Conservation (phyloP, 1,139 yeast genomes). For the Magnusiomyces paraingens region DNA sequence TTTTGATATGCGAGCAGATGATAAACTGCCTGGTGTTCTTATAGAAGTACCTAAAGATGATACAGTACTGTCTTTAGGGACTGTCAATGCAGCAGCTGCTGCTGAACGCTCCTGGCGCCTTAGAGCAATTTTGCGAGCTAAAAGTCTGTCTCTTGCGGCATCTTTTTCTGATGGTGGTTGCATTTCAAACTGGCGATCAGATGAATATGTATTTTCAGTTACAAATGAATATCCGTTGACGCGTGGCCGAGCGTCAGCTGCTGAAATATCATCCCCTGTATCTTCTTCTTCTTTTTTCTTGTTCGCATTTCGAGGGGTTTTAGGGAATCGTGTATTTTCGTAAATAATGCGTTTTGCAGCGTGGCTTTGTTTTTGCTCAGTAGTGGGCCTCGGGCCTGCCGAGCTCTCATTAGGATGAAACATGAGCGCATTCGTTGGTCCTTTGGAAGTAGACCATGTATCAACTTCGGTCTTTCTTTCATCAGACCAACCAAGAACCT, state of each 20-base stretch:
- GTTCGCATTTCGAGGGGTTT: too few species aligned
- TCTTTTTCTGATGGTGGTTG: conserved; percentile 19
- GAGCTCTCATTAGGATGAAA: conserved; percentile 18
- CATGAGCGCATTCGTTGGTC: conserved; percentile 24
- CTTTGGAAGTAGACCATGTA: conserved; percentile 13
- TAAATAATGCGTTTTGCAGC: conserved; percentile 17
- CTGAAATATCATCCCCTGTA: neutral
- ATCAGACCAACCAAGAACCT: conserved; percentile 16
- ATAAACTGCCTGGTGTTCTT: neutral
- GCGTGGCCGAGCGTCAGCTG: conserved; percentile 11
- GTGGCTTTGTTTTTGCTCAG: conserved; percentile 8
- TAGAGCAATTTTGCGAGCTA: conserved; percentile 14
- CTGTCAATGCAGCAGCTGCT: neutral
- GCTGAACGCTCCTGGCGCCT: conserved; percentile 12
- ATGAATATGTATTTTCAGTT: conserved; percentile 17
- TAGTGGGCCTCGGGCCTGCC: conserved; percentile 10
- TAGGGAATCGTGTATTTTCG: conserved; percentile 19
- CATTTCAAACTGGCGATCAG: conserved; percentile 8
- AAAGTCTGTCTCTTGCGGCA: conserved; percentile 15
- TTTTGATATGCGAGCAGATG: neutral
- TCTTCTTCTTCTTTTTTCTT: too few species aligned
- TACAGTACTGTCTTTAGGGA: neutral
- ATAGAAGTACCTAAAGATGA: neutral
- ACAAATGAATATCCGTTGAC: conserved; percentile 20
- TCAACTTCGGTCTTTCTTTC: conserved; percentile 14